Percentiles rank a stretch among this genome's conserved stretches.
phyloP scores from a whole-genome alignment of 345 rosid genomes.

The Chamaenerion angustifolium region DNA sequence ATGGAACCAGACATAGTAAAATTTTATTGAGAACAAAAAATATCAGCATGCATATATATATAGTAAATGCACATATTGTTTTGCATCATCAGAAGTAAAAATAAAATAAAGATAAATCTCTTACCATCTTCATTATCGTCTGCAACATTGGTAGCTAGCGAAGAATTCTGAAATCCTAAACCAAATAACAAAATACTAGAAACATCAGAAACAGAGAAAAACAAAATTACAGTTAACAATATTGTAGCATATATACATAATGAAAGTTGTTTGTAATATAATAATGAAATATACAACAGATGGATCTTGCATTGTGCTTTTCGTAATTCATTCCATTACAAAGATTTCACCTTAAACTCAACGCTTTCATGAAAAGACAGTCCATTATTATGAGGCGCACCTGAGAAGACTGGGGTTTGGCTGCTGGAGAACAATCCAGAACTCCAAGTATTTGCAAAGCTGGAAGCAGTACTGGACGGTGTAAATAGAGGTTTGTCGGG shows the following conservation, averaged over 20 bases:
- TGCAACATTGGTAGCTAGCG: conserved; percentile 19
- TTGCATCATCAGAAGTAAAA: not conserved
- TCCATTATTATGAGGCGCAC: conserved; percentile 15
- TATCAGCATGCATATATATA: no score
- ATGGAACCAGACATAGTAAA: no score
- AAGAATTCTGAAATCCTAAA: conserved; percentile 29
- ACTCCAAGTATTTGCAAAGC: conserved; percentile 16
- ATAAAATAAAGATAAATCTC: conserved; percentile 1
- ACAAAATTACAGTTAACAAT: not conserved
- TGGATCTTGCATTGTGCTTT: no score
- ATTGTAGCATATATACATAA: not conserved
- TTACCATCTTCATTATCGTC: conserved; percentile 43
- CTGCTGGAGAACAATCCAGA: conserved; percentile 17
- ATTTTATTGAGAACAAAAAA: no score
- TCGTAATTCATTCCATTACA: no score
- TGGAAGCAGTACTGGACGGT: conserved; percentile 11
- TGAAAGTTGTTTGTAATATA: no score
- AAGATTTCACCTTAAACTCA: not conserved
- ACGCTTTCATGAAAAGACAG: not conserved
- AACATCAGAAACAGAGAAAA: not conserved
- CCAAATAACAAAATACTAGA: conserved; percentile 4
- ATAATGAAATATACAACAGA: no score
- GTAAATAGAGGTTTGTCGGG: conserved; percentile 10
- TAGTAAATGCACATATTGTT: no score
- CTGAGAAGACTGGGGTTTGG: conserved; percentile 29